Conservation (phyloP, 2,329 filamentous ascomycete genomes). For the Xylariaceae sp. region DNA sequence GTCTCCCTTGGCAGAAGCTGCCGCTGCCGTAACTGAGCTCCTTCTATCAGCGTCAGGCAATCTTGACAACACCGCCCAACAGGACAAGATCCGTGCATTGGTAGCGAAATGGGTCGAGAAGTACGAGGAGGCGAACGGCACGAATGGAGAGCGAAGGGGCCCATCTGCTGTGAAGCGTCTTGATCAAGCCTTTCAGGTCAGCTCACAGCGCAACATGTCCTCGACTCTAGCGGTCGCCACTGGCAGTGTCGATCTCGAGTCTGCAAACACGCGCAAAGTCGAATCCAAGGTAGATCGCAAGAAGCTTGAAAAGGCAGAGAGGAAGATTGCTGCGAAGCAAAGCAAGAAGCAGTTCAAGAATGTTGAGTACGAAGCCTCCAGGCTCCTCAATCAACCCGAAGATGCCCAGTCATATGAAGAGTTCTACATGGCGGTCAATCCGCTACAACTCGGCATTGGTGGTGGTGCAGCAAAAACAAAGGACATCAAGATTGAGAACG, state of each 20-base stretch:
- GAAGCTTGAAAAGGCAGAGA: slow-evolving; percentile 98
- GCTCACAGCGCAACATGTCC: slow-evolving; percentile 90
- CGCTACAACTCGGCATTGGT: slow-evolving; percentile 74
- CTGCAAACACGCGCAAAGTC: slow-evolving; percentile 86
- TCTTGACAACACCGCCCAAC: slow-evolving; percentile 60
- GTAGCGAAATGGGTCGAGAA: slow-evolving; percentile 87
- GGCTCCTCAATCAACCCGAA: slow-evolving; percentile 77
- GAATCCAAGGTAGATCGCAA: slow-evolving; percentile 97
- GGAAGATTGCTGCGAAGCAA: slow-evolving; percentile 96
- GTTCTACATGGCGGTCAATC: slow-evolving; percentile 99
- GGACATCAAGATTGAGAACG: slow-evolving; percentile 96
- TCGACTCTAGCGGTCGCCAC: slow-evolving; percentile 86
- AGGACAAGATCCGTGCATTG: slow-evolving; percentile 74
- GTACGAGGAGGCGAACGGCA: slow-evolving; percentile 71
- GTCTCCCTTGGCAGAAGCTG: slow-evolving; percentile 80
- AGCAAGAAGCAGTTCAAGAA: slow-evolving; percentile 98
- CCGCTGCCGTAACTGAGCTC: slow-evolving; percentile 77
- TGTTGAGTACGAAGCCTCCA: slow-evolving; percentile 94
- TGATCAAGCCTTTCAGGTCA: slow-evolving; percentile 92
- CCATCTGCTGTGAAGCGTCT: slow-evolving; percentile 78
- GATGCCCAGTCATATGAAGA: slow-evolving; percentile 92
- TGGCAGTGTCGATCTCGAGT: slow-evolving; percentile 85
- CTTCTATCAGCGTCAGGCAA: slow-evolving; percentile 91
- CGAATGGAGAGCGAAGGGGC: slow-evolving; percentile 66
- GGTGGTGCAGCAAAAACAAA: slow-evolving; percentile 83